Evolutionary conservation across 352 stramenopile genomes (phyloP), one percentile per base, ranked within the genome.

Genomic region (Phytophthora tentaculata): DNA sequence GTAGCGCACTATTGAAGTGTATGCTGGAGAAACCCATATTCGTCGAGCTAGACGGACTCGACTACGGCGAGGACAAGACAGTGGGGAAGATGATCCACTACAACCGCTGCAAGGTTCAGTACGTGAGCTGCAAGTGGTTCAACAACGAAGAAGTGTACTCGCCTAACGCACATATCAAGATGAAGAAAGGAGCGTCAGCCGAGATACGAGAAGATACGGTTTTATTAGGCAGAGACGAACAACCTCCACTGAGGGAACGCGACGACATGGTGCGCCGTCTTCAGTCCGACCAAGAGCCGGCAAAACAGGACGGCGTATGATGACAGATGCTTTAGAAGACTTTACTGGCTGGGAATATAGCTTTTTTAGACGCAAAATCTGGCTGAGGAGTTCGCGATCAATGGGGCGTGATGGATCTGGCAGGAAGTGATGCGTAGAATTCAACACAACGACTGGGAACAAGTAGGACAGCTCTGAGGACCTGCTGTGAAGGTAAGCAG

Each of bases 121-220:
- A 90, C 66, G 83, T 92, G 65, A 92, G 83, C 72, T 92, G 84
- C 78, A 92, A 92, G 74, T 92, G 84, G 84, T 91, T 92, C 70
- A 92, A 92, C 71, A 92, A 92, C 68, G 81, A 88, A 51, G 84
- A 92, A 58, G 78, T 92, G 52, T 91, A 88, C 62, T 89, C 77
- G 37, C 80, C 82, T 6, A 86, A 90, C 56, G 79, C 76, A 23
- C 66, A 90, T 49, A 76, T 92, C 26, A 86, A 82, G 64, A 91
- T 91, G 82, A 83, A 66, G 56, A 92, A 92, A 67, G 75, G 77
- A 32, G 70, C 74, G 71, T 81, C 84, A 54, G 61, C 83, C 39
- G 58, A 79, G 61, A 90, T 92, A 54, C 73, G 65, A 6, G 71
- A 84, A 39, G 79, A 88, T 56, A 90, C 79, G n/a, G 61, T 81